Percentiles rank a stretch among this genome's conserved stretches.
Evolutionary conservation across 768 basidiomycete species (phyloP).

Genomic region (Lyophyllum decastes): DNA sequence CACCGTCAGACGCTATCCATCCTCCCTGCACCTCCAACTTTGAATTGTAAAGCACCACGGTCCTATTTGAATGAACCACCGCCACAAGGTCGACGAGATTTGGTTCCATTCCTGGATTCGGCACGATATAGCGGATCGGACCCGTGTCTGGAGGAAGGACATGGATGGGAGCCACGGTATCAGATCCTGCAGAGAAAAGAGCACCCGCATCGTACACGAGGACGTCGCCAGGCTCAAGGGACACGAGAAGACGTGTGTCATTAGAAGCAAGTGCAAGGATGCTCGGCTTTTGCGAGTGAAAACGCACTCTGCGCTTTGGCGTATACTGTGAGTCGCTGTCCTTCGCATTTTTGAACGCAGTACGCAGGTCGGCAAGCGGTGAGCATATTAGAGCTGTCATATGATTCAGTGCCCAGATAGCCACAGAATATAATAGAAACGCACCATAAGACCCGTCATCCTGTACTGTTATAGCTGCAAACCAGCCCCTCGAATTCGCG

Average conservation of each 20-base stretch:
- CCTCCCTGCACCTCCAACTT: constrained; percentile 59
- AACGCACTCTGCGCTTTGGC: constrained; percentile 51
- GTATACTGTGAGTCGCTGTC: constrained; percentile 42
- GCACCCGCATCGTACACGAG: constrained; percentile 57
- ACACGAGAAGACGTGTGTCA: constrained; percentile 63
- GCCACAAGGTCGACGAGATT: constrained; percentile 60
- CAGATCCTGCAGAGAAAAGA: constrained; percentile 48
- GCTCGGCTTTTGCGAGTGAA: constrained; percentile 48
- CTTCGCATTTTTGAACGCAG: constrained; percentile 46
- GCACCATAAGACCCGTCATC: constrained; percentile 39
- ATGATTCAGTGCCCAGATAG: background rate
- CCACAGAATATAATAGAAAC: constrained; percentile 12
- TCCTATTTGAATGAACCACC: constrained; percentile 46
- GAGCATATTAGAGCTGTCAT: constrained; percentile 61
- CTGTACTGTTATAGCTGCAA: constrained; percentile 55
- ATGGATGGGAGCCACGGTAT: constrained; percentile 47
- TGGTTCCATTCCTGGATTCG: constrained; percentile 62
- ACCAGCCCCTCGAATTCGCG: constrained; percentile 66
- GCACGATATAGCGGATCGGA: constrained; percentile 52
- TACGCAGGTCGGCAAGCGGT: constrained; percentile 59
- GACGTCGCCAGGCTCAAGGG: constrained; percentile 58
- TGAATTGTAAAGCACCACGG: constrained; percentile 63
- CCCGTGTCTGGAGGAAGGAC: constrained; percentile 46
- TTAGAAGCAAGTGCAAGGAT: constrained; percentile 57
- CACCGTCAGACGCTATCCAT: constrained; percentile 39